These are phyloP conservation scores for Suillus lakei DNA, from an alignment of 768 basidiomycete genomes.

Conservation along the genomic window DNA sequence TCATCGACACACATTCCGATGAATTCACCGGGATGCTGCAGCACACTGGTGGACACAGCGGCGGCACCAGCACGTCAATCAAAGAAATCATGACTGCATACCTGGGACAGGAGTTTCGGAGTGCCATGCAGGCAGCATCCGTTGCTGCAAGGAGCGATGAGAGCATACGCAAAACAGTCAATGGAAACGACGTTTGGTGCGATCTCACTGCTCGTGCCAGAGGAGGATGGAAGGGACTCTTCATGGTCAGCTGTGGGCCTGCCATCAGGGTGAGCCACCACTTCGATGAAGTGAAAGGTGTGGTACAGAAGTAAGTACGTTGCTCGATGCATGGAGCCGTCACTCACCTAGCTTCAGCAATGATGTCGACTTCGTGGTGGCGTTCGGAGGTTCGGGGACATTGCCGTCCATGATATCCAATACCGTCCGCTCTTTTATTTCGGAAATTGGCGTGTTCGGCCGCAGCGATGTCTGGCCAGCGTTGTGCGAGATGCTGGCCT, in stretches of 20 bases:
- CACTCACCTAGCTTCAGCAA: background rate
- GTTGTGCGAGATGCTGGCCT: background rate
- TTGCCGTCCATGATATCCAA: background rate
- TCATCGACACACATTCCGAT: constrained; percentile 3
- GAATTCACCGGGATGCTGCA: background rate
- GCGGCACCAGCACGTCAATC: background rate
- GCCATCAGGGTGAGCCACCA: background rate
- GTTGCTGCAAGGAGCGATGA: background rate
- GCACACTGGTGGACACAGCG: background rate
- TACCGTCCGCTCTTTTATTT: background rate
- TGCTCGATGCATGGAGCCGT: background rate
- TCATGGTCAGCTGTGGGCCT: background rate
- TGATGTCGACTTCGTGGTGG: constrained; percentile 3
- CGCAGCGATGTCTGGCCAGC: background rate
- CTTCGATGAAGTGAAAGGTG: background rate
- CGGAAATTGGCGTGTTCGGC: background rate
- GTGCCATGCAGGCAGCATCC: background rate
- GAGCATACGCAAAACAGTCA: background rate
- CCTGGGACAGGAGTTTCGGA: background rate
- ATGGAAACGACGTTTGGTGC: background rate
- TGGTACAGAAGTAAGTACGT: background rate
- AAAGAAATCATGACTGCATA: background rate
- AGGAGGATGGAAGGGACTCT: background rate
- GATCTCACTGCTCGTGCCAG: background rate
- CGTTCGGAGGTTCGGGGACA: constrained; percentile 4